These are phyloP conservation scores for Dissophora globulifera DNA, from an alignment of 192 early-diverging fungal genomes.

Conservation along the genomic window DNA sequence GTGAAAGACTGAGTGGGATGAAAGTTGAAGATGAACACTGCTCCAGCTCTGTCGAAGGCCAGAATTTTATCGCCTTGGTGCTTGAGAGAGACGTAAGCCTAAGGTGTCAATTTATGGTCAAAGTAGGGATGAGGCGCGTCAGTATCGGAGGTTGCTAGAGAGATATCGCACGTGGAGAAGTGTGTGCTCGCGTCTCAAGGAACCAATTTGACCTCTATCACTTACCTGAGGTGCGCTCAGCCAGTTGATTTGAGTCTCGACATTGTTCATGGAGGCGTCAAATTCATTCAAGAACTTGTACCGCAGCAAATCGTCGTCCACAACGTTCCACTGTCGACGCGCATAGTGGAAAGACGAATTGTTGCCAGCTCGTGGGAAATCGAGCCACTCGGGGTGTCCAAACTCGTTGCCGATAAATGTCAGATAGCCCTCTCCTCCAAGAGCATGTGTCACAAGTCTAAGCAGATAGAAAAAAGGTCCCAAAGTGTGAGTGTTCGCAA, in stretches of 20 bases:
- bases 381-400: slow-evolving; percentile 99
- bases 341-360: slow-evolving; percentile 91
- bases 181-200: no score
- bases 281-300: slow-evolving; percentile 95
- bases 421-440: slow-evolving; percentile 96
- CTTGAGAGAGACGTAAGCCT: slow-evolving; percentile 89
- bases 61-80: slow-evolving; percentile 94
- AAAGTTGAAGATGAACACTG: slow-evolving; percentile 97
- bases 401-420: slow-evolving; percentile 99
- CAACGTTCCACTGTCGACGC: slow-evolving; percentile 93
- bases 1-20: slow-evolving; percentile 86
- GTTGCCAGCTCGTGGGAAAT: slow-evolving; percentile 97
- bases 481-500: no score
- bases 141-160: neutral
- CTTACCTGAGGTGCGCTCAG: slow-evolving; percentile 71
- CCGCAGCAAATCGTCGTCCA: slow-evolving; percentile 87
- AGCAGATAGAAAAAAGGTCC: no score
- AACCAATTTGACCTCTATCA: no score
- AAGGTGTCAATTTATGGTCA: neutral
- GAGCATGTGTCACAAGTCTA: slow-evolving; percentile 83
- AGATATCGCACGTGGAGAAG: no score
- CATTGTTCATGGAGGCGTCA: slow-evolving; percentile 86
- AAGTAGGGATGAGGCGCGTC: neutral
- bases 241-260: slow-evolving; percentile 79
- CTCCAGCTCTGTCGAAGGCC: slow-evolving; percentile 88